These are phyloP conservation scores for Geotrichum citri-aurantii DNA, from an alignment of 1,139 yeast genomes.

Conservation along the genomic window DNA sequence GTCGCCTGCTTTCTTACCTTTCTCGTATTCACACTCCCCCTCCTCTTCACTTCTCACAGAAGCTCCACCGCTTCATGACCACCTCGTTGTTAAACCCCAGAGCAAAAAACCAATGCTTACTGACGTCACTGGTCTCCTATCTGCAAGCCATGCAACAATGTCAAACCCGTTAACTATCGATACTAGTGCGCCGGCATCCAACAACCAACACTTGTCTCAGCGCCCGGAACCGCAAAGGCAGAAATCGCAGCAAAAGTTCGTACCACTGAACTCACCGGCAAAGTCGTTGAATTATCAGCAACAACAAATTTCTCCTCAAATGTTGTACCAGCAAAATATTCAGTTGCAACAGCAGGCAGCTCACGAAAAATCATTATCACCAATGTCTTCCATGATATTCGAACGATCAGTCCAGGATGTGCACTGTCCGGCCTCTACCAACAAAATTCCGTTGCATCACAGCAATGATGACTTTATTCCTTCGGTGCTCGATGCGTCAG, in stretches of 20 bases:
- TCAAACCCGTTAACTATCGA: background rate
- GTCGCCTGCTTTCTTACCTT: background rate
- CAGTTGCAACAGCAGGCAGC: background rate
- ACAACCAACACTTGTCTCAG: background rate
- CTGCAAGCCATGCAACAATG: background rate
- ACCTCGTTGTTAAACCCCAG: background rate
- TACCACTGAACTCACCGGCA: background rate
- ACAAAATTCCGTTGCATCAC: slow-evolving; percentile 43
- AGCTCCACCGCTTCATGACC: background rate
- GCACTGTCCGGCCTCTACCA: background rate
- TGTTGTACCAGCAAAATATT: background rate
- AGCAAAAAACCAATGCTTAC: background rate
- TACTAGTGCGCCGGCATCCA: background rate
- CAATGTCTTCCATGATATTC: slow-evolving; percentile 37
- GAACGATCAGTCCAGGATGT: slow-evolving; percentile 40
- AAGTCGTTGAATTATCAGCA: background rate
- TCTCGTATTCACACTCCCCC: background rate
- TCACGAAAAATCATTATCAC: slow-evolving; percentile 21
- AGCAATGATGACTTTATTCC: slow-evolving; percentile 69
- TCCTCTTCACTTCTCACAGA: background rate
- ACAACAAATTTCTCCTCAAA: background rate
- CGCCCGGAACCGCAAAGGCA: background rate
- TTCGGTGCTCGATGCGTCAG: slow-evolving; percentile 77
- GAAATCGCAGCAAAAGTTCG: background rate
- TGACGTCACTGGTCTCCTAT: background rate